These are phyloP conservation scores for Geoglossum cookeanum DNA, from an alignment of 2,329 filamentous ascomycete genomes.

Conservation along the genomic window DNA sequence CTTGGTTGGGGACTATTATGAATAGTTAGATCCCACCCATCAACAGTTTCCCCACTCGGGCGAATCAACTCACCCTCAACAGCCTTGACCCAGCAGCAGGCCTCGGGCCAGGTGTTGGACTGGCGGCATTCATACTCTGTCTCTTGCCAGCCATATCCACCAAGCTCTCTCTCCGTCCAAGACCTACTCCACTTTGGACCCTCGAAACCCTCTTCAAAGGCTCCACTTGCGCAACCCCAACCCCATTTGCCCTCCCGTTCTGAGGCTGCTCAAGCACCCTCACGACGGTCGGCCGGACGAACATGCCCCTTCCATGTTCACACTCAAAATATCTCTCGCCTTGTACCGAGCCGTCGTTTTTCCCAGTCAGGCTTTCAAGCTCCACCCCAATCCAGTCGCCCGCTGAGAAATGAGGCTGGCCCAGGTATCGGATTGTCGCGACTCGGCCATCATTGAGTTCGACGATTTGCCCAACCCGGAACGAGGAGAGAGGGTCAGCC, in stretches of 20 bases:
- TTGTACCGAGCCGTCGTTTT: conserved; percentile 85
- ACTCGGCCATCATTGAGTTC: conserved; percentile 60
- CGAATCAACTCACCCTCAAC: conserved; percentile 28
- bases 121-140: conserved; percentile 36
- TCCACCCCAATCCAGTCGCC: conserved; percentile 86
- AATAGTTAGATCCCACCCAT: conserved; percentile 11
- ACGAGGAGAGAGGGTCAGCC: conserved; percentile 7
- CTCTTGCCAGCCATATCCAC: conserved; percentile 7
- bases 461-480: conserved; percentile 48
- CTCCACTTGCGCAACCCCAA: conserved; percentile 17
- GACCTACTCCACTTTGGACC: conserved; percentile 3
- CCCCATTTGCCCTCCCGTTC: conserved; percentile 15
- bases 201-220: conserved; percentile 20
- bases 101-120: conserved; percentile 49
- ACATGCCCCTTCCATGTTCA: conserved; percentile 53
- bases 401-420: conserved; percentile 56
- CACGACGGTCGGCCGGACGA: conserved; percentile 56
- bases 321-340: conserved; percentile 83
- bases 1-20: conserved; percentile 49
- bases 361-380: conserved; percentile 61
- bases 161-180: conserved; percentile 42
- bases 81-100: conserved; percentile 30
- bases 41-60: background rate
- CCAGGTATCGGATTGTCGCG: conserved; percentile 64
- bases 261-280: background rate